Conservation (phyloP, 768 basidiomycete species). For the Naganishia kalamii region DNA sequence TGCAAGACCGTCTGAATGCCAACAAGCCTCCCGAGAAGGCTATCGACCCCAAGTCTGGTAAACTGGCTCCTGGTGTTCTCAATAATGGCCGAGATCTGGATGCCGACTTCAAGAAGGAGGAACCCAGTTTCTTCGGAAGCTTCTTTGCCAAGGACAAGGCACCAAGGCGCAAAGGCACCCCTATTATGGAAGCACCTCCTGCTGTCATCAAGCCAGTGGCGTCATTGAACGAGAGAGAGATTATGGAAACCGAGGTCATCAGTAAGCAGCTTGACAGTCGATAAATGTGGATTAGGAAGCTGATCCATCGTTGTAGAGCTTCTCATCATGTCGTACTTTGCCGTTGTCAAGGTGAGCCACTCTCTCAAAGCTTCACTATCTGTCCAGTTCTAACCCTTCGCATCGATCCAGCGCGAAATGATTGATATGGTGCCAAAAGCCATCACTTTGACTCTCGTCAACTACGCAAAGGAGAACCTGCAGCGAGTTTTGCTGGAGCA, state of each 20-base stretch:
- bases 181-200: constrained; percentile 65
- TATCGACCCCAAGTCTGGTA: constrained; percentile 66
- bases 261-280: constrained; percentile 56
- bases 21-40: constrained; percentile 61
- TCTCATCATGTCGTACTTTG: constrained; percentile 93
- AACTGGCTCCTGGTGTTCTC: constrained; percentile 57
- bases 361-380: constrained; percentile 2
- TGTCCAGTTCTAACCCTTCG: not conserved
- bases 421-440: constrained; percentile 99
- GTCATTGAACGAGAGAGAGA: constrained; percentile 86
- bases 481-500: constrained; percentile 91
- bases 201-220: constrained; percentile 79
- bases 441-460: constrained; percentile 82
- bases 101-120: constrained; percentile 79
- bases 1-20: constrained; percentile 64
- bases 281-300: too few species aligned
- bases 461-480: constrained; percentile 85
- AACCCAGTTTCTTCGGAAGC: constrained; percentile 85
- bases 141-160: constrained; percentile 66
- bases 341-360: constrained; percentile 79
- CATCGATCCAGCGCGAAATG: constrained; percentile 58
- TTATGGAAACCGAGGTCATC: constrained; percentile 98
- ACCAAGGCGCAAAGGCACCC: constrained; percentile 46
- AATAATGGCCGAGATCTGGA: constrained; percentile 96
- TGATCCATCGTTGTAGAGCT: constrained; percentile 58